Conservation (phyloP, 2,329 filamentous ascomycete genomes). For the Hypoxylon sp. region DNA sequence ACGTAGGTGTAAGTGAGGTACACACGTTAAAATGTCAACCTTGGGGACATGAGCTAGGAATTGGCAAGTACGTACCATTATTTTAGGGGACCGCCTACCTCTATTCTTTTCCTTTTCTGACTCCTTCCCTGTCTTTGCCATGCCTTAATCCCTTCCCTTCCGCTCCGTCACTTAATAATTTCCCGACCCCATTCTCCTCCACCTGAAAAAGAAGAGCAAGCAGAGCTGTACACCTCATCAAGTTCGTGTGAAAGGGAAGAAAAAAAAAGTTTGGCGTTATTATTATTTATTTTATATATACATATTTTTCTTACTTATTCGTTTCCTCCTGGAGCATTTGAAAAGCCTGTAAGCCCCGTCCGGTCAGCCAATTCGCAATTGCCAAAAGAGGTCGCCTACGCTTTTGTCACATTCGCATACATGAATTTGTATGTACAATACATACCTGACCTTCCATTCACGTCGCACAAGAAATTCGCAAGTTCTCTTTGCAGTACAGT, state of each 20-base stretch:
- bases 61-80: slow-evolving; percentile 37
- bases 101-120: slow-evolving; percentile 33
- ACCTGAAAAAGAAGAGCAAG: slow-evolving; percentile 38
- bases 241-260: slow-evolving; percentile 27
- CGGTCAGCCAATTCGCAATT: slow-evolving; percentile 28
- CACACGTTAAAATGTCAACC: slow-evolving; percentile 14
- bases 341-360: slow-evolving; percentile 19
- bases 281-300: slow-evolving; percentile 27
- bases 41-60: slow-evolving; percentile 8
- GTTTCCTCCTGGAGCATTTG: slow-evolving; percentile 19
- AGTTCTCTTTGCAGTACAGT: slow-evolving; percentile 31
- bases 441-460: slow-evolving; percentile 40
- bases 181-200: slow-evolving; percentile 49
- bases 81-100: slow-evolving; percentile 41
- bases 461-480: slow-evolving; percentile 37
- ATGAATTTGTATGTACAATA: slow-evolving; percentile 14
- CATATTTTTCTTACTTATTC: slow-evolving; percentile 28
- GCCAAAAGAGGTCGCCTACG: neutral
- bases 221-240: slow-evolving; percentile 43
- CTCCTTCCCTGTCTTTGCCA: slow-evolving; percentile 46
- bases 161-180: slow-evolving; percentile 50
- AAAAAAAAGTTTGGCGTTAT: slow-evolving; percentile 36
- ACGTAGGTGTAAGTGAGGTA: slow-evolving; percentile 11
- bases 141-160: slow-evolving; percentile 49
- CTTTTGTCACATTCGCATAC: slow-evolving; percentile 4